phyloP scores from a whole-genome alignment of 805 yeast genomes.

The Metschnikowia dekortorum region DNA sequence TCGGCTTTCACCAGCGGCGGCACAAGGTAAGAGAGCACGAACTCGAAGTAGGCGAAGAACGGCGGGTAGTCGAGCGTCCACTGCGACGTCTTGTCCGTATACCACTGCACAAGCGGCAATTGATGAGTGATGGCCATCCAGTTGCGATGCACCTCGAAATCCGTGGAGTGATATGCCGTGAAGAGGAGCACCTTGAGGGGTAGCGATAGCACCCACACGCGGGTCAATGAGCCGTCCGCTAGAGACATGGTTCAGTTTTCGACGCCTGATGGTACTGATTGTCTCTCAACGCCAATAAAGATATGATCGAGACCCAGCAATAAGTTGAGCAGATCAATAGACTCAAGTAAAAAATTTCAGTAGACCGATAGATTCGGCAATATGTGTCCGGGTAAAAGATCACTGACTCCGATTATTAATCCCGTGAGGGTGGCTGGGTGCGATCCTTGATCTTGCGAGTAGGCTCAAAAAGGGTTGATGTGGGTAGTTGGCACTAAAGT shows the following conservation, averaged over 20 bases:
- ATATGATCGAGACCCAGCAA: too few species aligned
- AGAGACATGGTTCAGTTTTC: neutral
- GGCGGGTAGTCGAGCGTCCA: constrained; percentile 99
- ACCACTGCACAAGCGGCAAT: constrained; percentile 79
- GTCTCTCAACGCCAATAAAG: too few species aligned
- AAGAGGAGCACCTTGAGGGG: constrained; percentile 32
- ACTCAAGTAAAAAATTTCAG: too few species aligned
- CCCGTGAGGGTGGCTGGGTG: too few species aligned
- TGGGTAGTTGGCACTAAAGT: too few species aligned
- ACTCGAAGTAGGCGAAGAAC: constrained; percentile 93
- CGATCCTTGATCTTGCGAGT: too few species aligned
- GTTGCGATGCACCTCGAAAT: constrained; percentile 94
- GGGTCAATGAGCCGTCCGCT: constrained; percentile 17
- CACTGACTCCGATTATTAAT: too few species aligned
- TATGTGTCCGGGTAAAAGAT: too few species aligned
- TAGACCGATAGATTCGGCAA: too few species aligned
- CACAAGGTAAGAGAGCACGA: constrained; percentile 66
- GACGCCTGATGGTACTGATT: neutral
- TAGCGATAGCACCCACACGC: constrained; percentile 34
- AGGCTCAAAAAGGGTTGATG: too few species aligned
- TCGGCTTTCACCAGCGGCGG: constrained; percentile 61
- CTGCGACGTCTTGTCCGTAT: constrained; percentile 66
- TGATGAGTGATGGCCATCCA: constrained; percentile 89
- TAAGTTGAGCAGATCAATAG: too few species aligned
- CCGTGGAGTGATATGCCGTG: constrained; percentile 85